Evolutionary conservation across 257 asterid genomes (phyloP).

Genomic region (Lycium ferocissimum): DNA sequence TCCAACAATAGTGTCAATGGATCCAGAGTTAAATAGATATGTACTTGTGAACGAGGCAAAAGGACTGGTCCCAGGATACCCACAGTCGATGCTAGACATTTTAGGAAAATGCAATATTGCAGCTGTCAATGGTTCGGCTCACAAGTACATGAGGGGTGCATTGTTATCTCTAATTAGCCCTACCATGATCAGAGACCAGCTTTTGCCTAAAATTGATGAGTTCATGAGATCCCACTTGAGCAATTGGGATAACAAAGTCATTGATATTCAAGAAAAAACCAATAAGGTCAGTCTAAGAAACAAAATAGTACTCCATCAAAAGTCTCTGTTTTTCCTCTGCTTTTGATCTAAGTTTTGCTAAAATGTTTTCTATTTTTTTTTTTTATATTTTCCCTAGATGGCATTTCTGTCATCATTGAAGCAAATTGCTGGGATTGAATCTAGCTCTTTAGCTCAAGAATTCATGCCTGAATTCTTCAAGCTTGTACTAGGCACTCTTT

Average conservation of each 20-base stretch:
- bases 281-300: constrained; percentile 53
- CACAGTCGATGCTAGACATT: constrained; percentile 77
- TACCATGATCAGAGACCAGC: constrained; percentile 67
- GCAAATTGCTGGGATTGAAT: constrained; percentile 88
- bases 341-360: constrained; percentile 26
- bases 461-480: constrained; percentile 95
- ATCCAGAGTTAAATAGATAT: constrained; percentile 79
- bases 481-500: constrained; percentile 90
- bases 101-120: constrained; percentile 84
- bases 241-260: constrained; percentile 64
- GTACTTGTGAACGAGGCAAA: constrained; percentile 77
- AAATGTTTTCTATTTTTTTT: not conserved
- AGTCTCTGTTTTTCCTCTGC: constrained; percentile 38
- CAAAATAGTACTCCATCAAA: not conserved
- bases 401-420: constrained; percentile 86
- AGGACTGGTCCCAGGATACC: constrained; percentile 94
- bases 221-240: constrained; percentile 66
- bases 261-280: constrained; percentile 83
- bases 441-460: constrained; percentile 59
- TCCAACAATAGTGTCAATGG: constrained; percentile 92
- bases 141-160: constrained; percentile 85
- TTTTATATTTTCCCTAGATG: constrained; percentile 54
- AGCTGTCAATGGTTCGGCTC: constrained; percentile 81
- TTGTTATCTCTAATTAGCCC: constrained; percentile 74
- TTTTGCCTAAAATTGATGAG: constrained; percentile 74